Base-by-base conservation (phyloP, 495 filamentous ascomycete genomes). In the Cercophora samala region DNA sequence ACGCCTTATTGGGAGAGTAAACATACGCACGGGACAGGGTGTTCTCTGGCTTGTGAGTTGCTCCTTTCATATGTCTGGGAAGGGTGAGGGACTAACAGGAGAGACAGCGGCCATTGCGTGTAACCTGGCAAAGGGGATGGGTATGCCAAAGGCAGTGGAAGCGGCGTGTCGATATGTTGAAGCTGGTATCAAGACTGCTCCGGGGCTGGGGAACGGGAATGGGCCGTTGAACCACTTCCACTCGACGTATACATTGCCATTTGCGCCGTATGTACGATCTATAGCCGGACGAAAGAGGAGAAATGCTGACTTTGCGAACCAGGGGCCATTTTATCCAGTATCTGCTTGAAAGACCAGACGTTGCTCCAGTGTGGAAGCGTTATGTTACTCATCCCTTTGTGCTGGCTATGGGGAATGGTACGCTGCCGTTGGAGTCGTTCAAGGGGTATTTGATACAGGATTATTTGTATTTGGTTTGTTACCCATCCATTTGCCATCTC, bases 141-240 rank as follows among this genome's bases (percentile, higher is more conserved):
- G 79, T 37, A 75, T 93, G 46, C 74, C 82, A 1, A 73, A 83
- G 55, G 91, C 93, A 5, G 90, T 96, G 22, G 85, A 83, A 64
- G 78, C 78, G 42, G 93, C 88, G 2, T 91, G 92, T 67, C 83
- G 84, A 51, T 98, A 95, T 70, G 85, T 98, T 60, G 90, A 93
- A 71, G 90, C 86, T 0, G 94, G 89, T 9, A 98, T 98, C 75
- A 89, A 80, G 73, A 89, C 87, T 2, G 93, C 91, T 37, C 82
- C 83, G 59, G 81, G 88, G 62, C 72, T 96, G 52, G 94, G 94
- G 0, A 83, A 86, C 59, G 94, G 94, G 8, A 91, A 87, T 77
- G 94, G 94, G 0, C 93, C 95, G 1, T 88, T 99, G 67, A 96
- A 97, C 70, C 94, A 97, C 77, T 96, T 97, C 70, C 93, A 98